phyloP scores from a whole-genome alignment of 495 filamentous ascomycete genomes.

The Penicillium goetzii region DNA sequence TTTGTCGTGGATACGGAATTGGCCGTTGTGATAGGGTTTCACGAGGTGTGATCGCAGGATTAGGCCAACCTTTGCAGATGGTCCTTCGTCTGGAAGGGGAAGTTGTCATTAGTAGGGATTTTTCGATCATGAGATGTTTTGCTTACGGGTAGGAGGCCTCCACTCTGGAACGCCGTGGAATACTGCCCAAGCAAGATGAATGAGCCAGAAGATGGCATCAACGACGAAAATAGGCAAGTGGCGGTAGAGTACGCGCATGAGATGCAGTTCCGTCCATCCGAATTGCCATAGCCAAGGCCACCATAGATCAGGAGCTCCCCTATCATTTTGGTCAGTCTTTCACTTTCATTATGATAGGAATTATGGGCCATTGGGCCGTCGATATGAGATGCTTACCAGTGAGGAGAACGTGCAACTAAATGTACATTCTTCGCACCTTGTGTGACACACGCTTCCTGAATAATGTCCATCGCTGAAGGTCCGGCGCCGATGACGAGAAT shows the following conservation, averaged over 20 bases:
- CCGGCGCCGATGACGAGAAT: constrained; percentile 14
- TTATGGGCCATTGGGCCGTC: neutral
- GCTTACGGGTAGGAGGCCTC: constrained; percentile 13
- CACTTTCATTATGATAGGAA: too few relatives aligned
- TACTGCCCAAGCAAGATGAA: constrained; percentile 13
- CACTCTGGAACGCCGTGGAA: constrained; percentile 14
- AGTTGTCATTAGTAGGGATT: neutral
- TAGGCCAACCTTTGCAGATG: constrained; percentile 13
- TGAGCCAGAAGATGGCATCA: constrained; percentile 11
- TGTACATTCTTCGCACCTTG: constrained; percentile 10
- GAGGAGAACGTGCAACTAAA: constrained; percentile 12
- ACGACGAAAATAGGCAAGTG: constrained; percentile 11
- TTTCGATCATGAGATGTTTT: neutral
- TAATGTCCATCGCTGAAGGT: constrained; percentile 14
- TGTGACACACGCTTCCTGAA: constrained; percentile 12
- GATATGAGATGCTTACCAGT: constrained; percentile 5
- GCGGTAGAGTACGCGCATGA: constrained; percentile 11
- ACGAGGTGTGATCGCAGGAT: constrained; percentile 13
- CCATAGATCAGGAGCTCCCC: constrained; percentile 16
- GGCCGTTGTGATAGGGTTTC: constrained; percentile 9
- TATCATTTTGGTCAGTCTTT: neutral
- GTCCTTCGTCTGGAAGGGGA: constrained; percentile 2
- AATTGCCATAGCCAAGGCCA: constrained; percentile 14
- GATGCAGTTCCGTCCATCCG: constrained; percentile 15
- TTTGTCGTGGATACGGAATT: constrained; percentile 13